Base-by-base conservation (phyloP, 2,329 filamentous ascomycete genomes). In the Arthrobotrys sphaeroides region DNA sequence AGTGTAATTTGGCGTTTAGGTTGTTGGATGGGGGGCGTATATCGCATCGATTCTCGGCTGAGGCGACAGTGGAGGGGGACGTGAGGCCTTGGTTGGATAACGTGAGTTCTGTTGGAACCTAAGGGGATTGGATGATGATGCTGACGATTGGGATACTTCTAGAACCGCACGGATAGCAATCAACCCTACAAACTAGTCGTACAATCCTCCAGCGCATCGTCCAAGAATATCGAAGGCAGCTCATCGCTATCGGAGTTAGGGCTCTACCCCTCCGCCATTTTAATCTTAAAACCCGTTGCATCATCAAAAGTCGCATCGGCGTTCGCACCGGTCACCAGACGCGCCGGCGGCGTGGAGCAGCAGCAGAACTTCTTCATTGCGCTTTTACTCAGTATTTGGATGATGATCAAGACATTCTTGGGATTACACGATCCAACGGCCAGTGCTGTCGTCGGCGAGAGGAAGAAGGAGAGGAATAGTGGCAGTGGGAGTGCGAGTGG, bases 351-450 rank as follows among this genome's bases (percentile, higher is more conserved):
- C 9, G 38, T 9, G 9, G n/a, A 20, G 12, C 45, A 55, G 33
- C 62, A 74, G 18, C 70, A 74, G 28, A 76, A 76, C 49, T 76
- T 69, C 49, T 31, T 76, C 12, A 53, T 76, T 24, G 64, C 64
- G 3, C 43, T 76, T 9, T 51, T 76, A 24, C 47, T 70, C 18
- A 70, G 64, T 22, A 51, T 76, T 5, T 76, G 72, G 72, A 20
- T 69, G 10, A 70, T 76, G 64, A 65, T 76, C 47, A 70, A 60
- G 51, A 69, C 72, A 0, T 70, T 76, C 40, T 20, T 76, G 33
- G 72, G 64, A 28, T 5, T 69, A 22, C 62, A 74, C n/a, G 40
- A 74, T 33, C 70, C 70, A 20, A 24, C 31, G 3, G 53, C 70
- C 6, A 67, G 55, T 12, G 57, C 57, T 12, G 40, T 36, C n/a